Conservation (phyloP, 352 stramenopile genomes). For the Blastocystis hominis region DNA sequence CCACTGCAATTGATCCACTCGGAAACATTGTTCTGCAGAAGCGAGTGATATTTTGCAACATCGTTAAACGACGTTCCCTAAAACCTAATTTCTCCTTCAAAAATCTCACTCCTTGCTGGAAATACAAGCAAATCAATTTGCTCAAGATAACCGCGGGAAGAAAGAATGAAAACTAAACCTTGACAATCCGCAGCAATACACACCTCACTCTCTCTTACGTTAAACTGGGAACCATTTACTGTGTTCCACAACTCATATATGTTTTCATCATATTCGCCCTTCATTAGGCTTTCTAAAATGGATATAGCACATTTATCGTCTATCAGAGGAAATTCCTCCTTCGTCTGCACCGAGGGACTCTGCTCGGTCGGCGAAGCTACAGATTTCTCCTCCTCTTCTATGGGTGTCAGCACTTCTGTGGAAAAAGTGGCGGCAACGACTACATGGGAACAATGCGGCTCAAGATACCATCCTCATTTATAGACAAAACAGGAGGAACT, state of each 20-base stretch:
- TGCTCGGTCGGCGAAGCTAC: background rate
- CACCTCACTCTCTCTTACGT: background rate
- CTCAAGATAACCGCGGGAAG: slow-evolving; percentile 7
- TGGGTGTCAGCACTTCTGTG: background rate
- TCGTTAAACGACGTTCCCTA: background rate
- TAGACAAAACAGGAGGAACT: background rate
- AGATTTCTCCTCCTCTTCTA: background rate
- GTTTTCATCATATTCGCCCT: slow-evolving; percentile 29
- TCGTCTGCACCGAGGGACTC: background rate
- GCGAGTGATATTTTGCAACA: background rate
- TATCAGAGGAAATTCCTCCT: background rate
- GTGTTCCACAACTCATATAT: slow-evolving; percentile 25
- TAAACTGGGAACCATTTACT: slow-evolving; percentile 5
- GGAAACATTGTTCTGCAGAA: slow-evolving; percentile 32
- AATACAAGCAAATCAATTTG: slow-evolving; percentile 15
- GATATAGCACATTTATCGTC: background rate
- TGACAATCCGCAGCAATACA: background rate
- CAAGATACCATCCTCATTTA: background rate
- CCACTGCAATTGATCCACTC: slow-evolving; percentile 34
- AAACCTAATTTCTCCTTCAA: background rate
- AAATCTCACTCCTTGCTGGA: background rate
- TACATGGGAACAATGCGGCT: background rate
- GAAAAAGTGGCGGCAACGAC: background rate
- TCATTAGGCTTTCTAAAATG: slow-evolving; percentile 39
- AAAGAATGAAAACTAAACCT: slow-evolving; percentile 26